Conservation (phyloP, 2,329 filamentous ascomycete species). For the Uncinocarpus reesii region DNA sequence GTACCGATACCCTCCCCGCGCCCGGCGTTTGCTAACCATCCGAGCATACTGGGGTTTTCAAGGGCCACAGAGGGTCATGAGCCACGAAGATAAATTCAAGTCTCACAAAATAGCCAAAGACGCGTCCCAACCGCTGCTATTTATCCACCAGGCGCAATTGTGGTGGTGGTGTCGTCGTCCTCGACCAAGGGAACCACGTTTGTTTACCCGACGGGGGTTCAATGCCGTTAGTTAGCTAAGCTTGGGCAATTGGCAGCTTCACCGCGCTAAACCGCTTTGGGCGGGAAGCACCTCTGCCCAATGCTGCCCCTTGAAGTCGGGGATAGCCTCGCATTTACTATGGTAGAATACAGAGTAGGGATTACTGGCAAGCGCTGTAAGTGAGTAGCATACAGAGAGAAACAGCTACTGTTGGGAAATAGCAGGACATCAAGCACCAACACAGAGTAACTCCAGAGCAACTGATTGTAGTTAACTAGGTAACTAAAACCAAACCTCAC, state of each 20-base stretch:
- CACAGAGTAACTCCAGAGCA: too few relatives aligned
- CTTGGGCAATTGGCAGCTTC: conserved; percentile 9
- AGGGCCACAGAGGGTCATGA: neutral
- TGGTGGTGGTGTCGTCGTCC: conserved; percentile 3
- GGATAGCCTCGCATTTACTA: too few relatives aligned
- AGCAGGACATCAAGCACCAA: too few relatives aligned
- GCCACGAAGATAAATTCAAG: neutral
- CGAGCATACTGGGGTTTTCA: conserved; percentile 23
- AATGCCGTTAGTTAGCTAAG: neutral
- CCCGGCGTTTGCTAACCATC: conserved; percentile 27
- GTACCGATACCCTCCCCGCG: conserved; percentile 17
- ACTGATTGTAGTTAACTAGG: too few relatives aligned
- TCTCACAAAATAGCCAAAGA: neutral
- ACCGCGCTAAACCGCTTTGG: conserved; percentile 9
- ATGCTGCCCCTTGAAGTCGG: neutral
- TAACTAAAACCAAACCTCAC: neutral
- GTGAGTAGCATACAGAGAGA: too few relatives aligned
- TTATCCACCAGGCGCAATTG: conserved; percentile 3
- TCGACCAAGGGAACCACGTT: conserved; percentile 11
- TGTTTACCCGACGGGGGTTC: conserved; percentile 6
- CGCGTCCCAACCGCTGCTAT: conserved; percentile 7
- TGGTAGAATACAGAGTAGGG: too few relatives aligned
- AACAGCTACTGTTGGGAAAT: too few relatives aligned
- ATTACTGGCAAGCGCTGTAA: too few relatives aligned
- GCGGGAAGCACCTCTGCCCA: conserved; percentile 6